A percentile compares a stretch with the other conserved stretches of the same genome.
Evolutionary conservation across 148 eudicot species (phyloP).

Genomic region (Rhododendron molle): DNA sequence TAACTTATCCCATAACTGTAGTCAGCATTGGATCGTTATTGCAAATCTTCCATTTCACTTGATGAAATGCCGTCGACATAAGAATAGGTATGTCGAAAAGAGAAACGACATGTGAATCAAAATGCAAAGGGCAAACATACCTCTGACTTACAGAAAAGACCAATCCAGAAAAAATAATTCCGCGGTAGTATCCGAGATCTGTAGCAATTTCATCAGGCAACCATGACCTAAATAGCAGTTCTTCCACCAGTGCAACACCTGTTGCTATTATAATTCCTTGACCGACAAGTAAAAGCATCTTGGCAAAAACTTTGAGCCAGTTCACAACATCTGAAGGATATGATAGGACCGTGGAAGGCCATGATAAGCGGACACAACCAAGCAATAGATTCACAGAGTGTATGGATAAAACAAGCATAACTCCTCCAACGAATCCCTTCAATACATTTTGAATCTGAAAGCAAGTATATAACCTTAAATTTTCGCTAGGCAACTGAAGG

Average conservation of each 20-base stretch:
- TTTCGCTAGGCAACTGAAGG: background rate
- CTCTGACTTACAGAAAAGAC: constrained; percentile 73
- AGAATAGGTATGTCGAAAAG: background rate
- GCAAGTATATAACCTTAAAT: background rate
- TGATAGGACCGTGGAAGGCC: constrained; percentile 48
- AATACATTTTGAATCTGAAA: constrained; percentile 58
- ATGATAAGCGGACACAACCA: constrained; percentile 53
- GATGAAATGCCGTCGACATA: background rate
- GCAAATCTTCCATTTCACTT: background rate
- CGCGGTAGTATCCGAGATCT: constrained; percentile 74
- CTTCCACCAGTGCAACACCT: constrained; percentile 74
- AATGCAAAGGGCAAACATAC: constrained; percentile 29
- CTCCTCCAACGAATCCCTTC: constrained; percentile 71
- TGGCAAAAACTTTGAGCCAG: constrained; percentile 47
- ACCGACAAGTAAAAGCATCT: constrained; percentile 40
- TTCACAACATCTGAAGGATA: constrained; percentile 37
- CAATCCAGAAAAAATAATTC: constrained; percentile 71
- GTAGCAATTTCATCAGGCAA: constrained; percentile 78
- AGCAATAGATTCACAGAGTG: constrained; percentile 47
- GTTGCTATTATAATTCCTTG: constrained; percentile 64
- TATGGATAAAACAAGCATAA: constrained; percentile 57
- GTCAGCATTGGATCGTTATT: background rate
- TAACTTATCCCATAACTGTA: background rate
- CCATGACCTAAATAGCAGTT: constrained; percentile 87
- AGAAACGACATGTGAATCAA: background rate